Conservation (phyloP, 345 rosid genomes). For the Crucihimalaya himalaica region DNA sequence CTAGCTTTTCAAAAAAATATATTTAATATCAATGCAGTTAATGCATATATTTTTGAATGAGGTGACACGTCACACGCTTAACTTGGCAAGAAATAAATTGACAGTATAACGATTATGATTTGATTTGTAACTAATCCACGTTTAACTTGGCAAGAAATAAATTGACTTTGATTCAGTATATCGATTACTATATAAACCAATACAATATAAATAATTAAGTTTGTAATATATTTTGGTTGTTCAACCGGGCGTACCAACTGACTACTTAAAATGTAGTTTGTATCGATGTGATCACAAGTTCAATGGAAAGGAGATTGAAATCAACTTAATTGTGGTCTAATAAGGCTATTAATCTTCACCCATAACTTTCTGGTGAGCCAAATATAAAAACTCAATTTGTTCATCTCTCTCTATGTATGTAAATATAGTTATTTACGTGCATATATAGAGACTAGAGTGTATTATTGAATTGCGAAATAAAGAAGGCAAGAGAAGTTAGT, state of each 20-base stretch:
- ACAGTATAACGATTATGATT: slow-evolving; percentile 8
- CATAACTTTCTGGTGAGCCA: not conserved
- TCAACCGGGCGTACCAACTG: not conserved
- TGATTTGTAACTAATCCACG: not conserved
- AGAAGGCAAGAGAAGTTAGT: slow-evolving; percentile 39
- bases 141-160: not conserved
- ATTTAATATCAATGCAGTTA: slow-evolving; percentile 4
- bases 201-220: not conserved
- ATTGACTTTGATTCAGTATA: not conserved
- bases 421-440: not conserved
- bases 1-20: slow-evolving; percentile 24
- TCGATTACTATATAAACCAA: not conserved
- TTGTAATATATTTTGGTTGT: not conserved
- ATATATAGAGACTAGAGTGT: not conserved
- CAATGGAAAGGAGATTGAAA: not conserved
- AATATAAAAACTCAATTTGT: not conserved
- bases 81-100: not conserved
- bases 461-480: slow-evolving; percentile 40
- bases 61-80: slow-evolving; percentile 19
- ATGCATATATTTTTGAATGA: slow-evolving; percentile 24
- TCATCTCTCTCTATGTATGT: not conserved
- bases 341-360: not conserved
- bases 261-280: not conserved
- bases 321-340: not conserved
- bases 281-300: not conserved